Base-by-base conservation (phyloP, 1,284 basidiomycete genomes). In the Moniliophthora roreri region DNA sequence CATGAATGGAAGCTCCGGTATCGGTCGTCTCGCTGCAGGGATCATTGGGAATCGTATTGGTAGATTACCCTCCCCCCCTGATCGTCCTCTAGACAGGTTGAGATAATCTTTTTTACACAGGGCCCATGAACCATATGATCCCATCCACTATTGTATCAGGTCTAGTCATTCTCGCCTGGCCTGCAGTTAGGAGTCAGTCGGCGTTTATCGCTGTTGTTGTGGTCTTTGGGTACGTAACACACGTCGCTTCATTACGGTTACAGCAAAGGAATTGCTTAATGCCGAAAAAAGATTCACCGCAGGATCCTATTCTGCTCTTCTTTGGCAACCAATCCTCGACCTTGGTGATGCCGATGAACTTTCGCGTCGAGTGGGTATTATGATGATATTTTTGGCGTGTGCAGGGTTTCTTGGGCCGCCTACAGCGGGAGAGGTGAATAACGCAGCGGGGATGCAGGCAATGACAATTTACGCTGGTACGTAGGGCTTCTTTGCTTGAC, bases 71-170 rank as follows among this genome's bases (percentile, higher is more conserved):
- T 26, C 44, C 10, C n/a, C 7, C 21, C 28, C 13, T 23, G 4
- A 28, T 28, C 11, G n/a, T 15, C 6, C 15, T n/a, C 10, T 11
- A 46, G 26, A 9, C n/a, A n/a, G n/a, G n/a, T n/a, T n/a, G n/a
- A n/a, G n/a, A n/a, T n/a, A n/a, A n/a, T 11, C 24, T 11, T 28
- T 32, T 32, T 4, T 16, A 28, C 24, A 5, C 24, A 46, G 44
- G 44, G 9, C 18, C 44, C 9, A 18, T 46, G 8, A 46, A 46
- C 44, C 44, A 46, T 46, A 46, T 46, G 44, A 46, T 46, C 24
- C 44, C 44, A 10, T 23, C 44, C 4, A 46, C 44, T 1, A 13
- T 26, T 11, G 15, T 46, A 13, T 13, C 44, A 16, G 24, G 24
- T 16, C n/a, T 26, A 26, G 24, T 32, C 21, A 26, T 46, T 15